These are phyloP conservation scores for Taphrina communis DNA, from an alignment of 1,139 yeast genomes.

Conservation along the genomic window DNA sequence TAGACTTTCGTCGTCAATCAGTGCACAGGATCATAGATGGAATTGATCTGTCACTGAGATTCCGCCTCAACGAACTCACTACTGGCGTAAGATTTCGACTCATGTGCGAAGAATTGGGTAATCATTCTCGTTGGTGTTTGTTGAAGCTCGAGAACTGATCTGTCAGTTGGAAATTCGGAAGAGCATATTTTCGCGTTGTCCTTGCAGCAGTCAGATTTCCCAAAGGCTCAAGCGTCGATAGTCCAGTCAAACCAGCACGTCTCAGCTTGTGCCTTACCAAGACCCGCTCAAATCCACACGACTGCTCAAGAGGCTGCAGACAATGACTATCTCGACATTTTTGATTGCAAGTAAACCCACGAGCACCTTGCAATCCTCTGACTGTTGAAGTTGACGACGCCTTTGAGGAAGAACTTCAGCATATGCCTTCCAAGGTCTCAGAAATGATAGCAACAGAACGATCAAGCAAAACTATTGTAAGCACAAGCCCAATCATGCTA, in stretches of 20 bases:
- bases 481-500: not conserved
- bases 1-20: constrained; percentile 39
- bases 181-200: not conserved
- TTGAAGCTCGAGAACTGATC: not conserved
- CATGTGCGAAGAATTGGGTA: constrained; percentile 33
- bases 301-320: not conserved
- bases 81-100: constrained; percentile 1
- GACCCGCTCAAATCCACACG: not conserved
- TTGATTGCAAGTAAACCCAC: not conserved
- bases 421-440: not conserved
- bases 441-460: not conserved
- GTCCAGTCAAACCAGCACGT: not conserved
- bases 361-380: not conserved
- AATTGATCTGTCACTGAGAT: not conserved
- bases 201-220: not conserved
- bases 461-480: not conserved
- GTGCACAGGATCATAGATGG: constrained; percentile 9
- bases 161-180: not conserved
- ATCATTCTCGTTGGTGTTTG: not conserved
- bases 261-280: not conserved
- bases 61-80: constrained; percentile 1
- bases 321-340: constrained; percentile 13
- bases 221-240: not conserved
- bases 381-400: not conserved
- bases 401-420: not conserved